Conservation (phyloP, 805 yeast species). For the Ogataea angusta region DNA sequence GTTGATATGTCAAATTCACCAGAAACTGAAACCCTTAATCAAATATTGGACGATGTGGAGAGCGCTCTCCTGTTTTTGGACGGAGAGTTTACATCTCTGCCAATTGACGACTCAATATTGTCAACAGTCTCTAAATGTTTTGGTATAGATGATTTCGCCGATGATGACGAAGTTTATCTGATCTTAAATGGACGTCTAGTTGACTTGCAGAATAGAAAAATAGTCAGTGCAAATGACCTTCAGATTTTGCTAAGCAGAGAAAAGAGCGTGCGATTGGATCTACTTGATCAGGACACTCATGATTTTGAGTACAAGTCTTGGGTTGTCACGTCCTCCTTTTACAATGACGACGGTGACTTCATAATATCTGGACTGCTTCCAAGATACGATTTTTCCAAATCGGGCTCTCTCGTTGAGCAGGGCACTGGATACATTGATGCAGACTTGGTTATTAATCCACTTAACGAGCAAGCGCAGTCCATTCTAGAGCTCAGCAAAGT, state of each 20-base stretch:
- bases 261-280: conserved; percentile 39
- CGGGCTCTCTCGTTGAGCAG: conserved; percentile 2
- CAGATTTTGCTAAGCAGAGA: conserved; percentile 41
- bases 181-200: conserved; percentile 4
- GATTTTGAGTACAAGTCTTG: conserved; percentile 26
- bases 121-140: conserved; percentile 17
- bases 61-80: background rate
- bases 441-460: conserved; percentile 66
- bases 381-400: conserved; percentile 15
- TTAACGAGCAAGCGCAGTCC: conserved; percentile 65
- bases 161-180: background rate
- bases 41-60: too few relatives aligned
- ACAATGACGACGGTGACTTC: conserved; percentile 30
- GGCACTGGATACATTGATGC: conserved; percentile 42
- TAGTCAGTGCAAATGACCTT: background rate
- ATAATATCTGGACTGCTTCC: conserved; percentile 19
- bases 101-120: conserved; percentile 29
- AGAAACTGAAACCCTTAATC: too few relatives aligned
- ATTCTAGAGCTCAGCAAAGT: conserved; percentile 42
- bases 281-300: conserved; percentile 8
- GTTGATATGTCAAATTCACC: conserved; percentile 3
- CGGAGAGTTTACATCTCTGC: conserved; percentile 1
- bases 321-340: conserved; percentile 23
- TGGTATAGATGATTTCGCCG: background rate
- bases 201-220: background rate